Evolutionary conservation across 768 basidiomycete species (phyloP).

Genomic region (Leucogyrophana mollusca): DNA sequence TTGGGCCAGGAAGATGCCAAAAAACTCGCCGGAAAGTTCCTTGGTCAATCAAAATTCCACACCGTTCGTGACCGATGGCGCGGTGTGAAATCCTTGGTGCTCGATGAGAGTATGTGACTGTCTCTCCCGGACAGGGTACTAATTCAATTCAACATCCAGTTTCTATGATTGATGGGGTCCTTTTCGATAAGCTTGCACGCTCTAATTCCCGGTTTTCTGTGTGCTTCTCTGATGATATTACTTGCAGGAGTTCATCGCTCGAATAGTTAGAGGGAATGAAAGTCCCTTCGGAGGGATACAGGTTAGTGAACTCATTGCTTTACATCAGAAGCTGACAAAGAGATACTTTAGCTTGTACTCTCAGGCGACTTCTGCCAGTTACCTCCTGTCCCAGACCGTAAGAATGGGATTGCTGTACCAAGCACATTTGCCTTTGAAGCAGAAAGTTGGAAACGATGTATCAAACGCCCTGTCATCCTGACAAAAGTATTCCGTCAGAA

Average conservation of each 20-base stretch:
- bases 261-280: conserved; percentile 46
- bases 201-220: neutral
- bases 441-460: conserved; percentile 63
- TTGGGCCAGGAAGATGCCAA: conserved; percentile 60
- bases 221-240: conserved; percentile 24
- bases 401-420: conserved; percentile 46
- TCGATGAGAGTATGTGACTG: conserved; percentile 73
- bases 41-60: conserved; percentile 36
- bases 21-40: conserved; percentile 53
- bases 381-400: conserved; percentile 68
- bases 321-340: conserved; percentile 1
- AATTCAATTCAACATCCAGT: conserved; percentile 41
- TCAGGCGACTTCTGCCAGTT: conserved; percentile 93
- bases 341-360: conserved; percentile 58
- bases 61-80: conserved; percentile 61
- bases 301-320: conserved; percentile 34
- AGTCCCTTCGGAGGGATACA: conserved; percentile 86
- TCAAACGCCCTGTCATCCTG: conserved; percentile 54
- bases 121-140: neutral
- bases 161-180: conserved; percentile 81
- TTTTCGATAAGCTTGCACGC: conserved; percentile 80
- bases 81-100: conserved; percentile 61
- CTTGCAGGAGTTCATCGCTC: conserved; percentile 61
- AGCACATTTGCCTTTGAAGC: conserved; percentile 81
- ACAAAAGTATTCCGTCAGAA: conserved; percentile 86